A percentile compares a stretch with the other conserved stretches of the same genome.
phyloP scores from a whole-genome alignment of 306 rosid genomes.

The Oxytropis ochrocephala region DNA sequence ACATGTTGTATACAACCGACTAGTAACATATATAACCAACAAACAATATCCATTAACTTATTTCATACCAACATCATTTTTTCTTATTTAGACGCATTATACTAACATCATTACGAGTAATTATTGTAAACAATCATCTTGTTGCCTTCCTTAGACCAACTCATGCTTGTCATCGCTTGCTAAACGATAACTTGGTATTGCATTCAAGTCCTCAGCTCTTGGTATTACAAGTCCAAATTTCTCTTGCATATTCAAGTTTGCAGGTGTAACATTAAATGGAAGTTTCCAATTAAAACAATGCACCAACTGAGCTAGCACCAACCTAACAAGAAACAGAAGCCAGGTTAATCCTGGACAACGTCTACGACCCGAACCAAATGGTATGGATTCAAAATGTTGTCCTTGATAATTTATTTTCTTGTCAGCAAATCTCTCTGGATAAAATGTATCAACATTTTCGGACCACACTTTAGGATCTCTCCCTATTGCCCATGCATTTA shows the following conservation, averaged over 20 bases:
- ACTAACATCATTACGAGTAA: too few species aligned
- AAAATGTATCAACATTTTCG: conserved; percentile 12
- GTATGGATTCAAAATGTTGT: conserved; percentile 4
- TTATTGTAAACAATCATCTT: too few species aligned
- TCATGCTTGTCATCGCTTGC: too few species aligned
- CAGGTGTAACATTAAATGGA: not conserved
- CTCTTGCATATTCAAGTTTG: conserved; percentile 29
- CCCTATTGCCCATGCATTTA: conserved; percentile 32
- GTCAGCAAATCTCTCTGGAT: conserved; percentile 24
- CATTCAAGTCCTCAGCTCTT: too few species aligned
- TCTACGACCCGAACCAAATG: conserved; percentile 36
- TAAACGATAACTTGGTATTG: too few species aligned
- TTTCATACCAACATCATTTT: too few species aligned
- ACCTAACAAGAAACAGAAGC: conserved; percentile 9
- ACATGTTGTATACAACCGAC: too few species aligned
- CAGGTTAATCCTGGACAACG: conserved; percentile 15
- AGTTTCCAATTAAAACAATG: conserved; percentile 42
- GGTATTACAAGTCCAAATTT: not conserved
- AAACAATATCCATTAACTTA: too few species aligned
- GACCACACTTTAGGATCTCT: conserved; percentile 24
- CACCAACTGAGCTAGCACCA: conserved; percentile 27
- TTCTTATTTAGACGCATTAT: too few species aligned
- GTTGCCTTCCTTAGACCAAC: too few species aligned
- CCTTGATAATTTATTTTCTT: not conserved
- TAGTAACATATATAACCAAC: too few species aligned